Evolutionary conservation across 2,329 filamentous ascomycete species (phyloP), one percentile per base, ranked within the genome.

Genomic region (Aspergillus ochraceoroseus): DNA sequence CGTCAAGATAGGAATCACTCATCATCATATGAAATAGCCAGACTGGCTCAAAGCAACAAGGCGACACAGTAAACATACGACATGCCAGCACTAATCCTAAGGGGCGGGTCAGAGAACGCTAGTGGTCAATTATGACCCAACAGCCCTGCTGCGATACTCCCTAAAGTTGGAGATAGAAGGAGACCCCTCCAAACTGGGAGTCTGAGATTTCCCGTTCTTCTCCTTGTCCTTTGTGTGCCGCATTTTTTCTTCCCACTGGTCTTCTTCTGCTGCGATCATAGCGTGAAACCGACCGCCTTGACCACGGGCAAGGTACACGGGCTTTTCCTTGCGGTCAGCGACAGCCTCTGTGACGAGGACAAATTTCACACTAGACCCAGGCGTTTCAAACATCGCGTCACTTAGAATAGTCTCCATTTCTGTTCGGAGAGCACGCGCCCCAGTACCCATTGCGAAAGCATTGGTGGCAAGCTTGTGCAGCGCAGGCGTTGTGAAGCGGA

Each of bases 401-500:
- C 80, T 81, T 7, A 90, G 70, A 5, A 90, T 77, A 2, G 81
- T 76, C 62, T 90, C 86, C 74, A 90, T 82, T 57, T 88, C 84
- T 62, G 86, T 87, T 55, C 87, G 82, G 11, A 92, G 66, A 0
- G 82, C 86, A 25, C 86, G 74, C 1, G 86, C 86, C 2, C 92
- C 92, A 0, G 90, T 95, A 1, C 79, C 80, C 74, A 82, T 82
- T 9, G 70, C 70, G 37, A 74, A 66, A 2, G 79, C 79, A 18
- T 83, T 83, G 46, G 81, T 77, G 2, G 92, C 90, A 43, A 98
- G 80, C 35, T 85, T 85, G 47, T 81, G 75, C n/a, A 96, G 70
- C 0, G 90, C 85, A 5, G 80, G 79, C 3, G 79, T 83, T 0
- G 90, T 95, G 66, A 96, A 94, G 50, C 79, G 80, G 2, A 98